phyloP scores from a whole-genome alignment of 108 stramenopile species.

The Nitzschia sp. region DNA sequence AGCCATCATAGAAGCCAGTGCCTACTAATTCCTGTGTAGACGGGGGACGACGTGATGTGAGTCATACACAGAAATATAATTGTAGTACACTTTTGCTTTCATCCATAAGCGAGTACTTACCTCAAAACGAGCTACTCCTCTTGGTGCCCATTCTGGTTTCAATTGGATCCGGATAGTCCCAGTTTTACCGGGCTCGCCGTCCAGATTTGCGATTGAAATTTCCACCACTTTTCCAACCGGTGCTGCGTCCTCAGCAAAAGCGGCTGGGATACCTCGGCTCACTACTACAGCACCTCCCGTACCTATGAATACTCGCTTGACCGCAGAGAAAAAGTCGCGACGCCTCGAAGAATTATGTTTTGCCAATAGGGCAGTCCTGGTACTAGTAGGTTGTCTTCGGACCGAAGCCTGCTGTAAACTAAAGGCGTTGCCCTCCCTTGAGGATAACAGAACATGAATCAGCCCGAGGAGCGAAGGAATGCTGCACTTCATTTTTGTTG shows the following conservation, averaged over 20 bases:
- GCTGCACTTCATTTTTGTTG: neutral
- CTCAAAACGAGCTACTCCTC: slow-evolving; percentile 73
- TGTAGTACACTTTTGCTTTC: too few species aligned
- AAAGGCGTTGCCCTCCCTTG: neutral
- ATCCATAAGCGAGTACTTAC: slow-evolving; percentile 25
- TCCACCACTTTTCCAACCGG: slow-evolving; percentile 35
- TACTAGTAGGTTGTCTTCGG: neutral
- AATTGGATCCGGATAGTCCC: slow-evolving; percentile 68
- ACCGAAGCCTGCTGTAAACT: neutral
- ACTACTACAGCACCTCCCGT: neutral
- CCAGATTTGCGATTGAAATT: slow-evolving; percentile 69
- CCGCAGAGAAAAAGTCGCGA: neutral
- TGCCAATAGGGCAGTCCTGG: neutral
- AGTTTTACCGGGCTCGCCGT: slow-evolving; percentile 54
- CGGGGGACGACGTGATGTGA: neutral
- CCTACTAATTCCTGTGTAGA: slow-evolving; percentile 38
- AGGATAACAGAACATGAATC: neutral
- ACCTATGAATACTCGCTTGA: neutral
- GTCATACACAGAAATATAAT: too few species aligned
- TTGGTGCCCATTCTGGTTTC: slow-evolving; percentile 77
- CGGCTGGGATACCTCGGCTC: neutral
- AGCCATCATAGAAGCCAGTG: slow-evolving; percentile 62
- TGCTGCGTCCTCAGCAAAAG: neutral
- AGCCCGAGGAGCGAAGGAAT: neutral
- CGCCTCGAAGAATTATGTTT: neutral